These are phyloP conservation scores for Chloropicon primus DNA, from an alignment of 139 green algal genomes.

Conservation along the genomic window DNA sequence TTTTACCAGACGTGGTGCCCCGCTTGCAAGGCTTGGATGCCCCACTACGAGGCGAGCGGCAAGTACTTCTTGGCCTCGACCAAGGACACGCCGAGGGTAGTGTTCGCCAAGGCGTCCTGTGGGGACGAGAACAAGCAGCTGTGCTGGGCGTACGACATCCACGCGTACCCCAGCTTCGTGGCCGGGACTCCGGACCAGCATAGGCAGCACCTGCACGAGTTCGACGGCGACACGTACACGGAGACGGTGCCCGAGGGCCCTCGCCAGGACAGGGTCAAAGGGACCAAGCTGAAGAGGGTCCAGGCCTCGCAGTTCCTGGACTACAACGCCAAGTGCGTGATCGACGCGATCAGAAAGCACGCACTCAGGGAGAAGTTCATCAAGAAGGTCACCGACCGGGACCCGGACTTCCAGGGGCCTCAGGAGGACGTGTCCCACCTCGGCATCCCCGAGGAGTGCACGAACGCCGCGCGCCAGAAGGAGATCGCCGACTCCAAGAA, in stretches of 20 bases:
- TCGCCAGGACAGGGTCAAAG: not conserved
- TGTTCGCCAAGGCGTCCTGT: not conserved
- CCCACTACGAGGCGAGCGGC: not conserved
- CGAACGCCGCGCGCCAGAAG: not conserved
- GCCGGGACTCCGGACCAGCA: not conserved
- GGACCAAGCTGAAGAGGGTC: not conserved
- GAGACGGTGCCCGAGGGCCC: not conserved
- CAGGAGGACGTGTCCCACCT: not conserved
- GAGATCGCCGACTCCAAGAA: not conserved
- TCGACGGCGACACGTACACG: not conserved
- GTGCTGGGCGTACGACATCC: not conserved
- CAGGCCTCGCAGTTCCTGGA: not conserved
- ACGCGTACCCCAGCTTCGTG: not conserved
- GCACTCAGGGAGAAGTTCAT: not conserved
- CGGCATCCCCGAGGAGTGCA: not conserved
- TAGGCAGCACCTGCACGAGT: not conserved
- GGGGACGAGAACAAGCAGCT: not conserved
- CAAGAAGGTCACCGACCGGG: not conserved
- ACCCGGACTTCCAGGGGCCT: not conserved
- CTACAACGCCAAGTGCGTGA: not conserved
- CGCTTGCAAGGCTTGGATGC: not conserved
- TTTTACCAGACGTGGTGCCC: not conserved
- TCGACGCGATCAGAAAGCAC: not conserved
- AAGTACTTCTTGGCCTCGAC: not conserved
- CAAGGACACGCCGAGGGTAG: not conserved